Evolutionary conservation across 1,284 basidiomycete genomes (phyloP), one percentile per base, ranked within the genome.

Genomic region (Ustilago crameri): DNA sequence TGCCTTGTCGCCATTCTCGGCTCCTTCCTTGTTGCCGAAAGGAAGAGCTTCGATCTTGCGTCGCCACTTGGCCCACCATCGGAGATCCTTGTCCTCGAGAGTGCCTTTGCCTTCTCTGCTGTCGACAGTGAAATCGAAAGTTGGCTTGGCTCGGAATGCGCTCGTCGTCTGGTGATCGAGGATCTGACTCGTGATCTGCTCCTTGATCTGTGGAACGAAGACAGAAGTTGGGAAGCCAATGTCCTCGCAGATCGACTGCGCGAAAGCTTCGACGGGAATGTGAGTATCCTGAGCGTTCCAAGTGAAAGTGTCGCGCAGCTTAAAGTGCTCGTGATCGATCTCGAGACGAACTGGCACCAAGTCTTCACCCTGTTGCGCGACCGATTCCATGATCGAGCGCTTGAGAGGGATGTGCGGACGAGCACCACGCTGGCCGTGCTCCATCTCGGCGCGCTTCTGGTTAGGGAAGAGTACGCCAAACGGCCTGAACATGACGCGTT

Each of bases 321-420:
- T 92, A 82, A 91, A 91, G 80, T 93, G 91, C 50, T 88, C 88
- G 54, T 95, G 90, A 76, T 98, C 96, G 77, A 98, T 90, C 84
- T 98, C 96, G 50, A 99, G 86, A 20, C 95, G 89, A 51, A 98
- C 92, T 3, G 95, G 95, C 7, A 98, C 91, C 35, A 98, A 89
- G 76, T 89, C 87, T 81, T 95, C 93, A 9, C 89, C 87, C 32
- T 87, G 85, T 66, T 88, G 87, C 4, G 89, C 88, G 32, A 90
- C 87, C 45, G 88, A 86, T 15, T 85, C 82, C 10, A 87, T 84
- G 32, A 91, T 79, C 1, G 70, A 49, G 41, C 70, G 67, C 38
- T 50, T 68, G 43, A 82, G 65, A 14, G 75, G 61, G 18, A 70
- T 60, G 35, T 52, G 51, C 10, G 71, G 64, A 22, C 80, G 73